These are phyloP conservation scores for Puccinia hordei DNA, from an alignment of 1,284 basidiomycete species.

Conservation along the genomic window DNA sequence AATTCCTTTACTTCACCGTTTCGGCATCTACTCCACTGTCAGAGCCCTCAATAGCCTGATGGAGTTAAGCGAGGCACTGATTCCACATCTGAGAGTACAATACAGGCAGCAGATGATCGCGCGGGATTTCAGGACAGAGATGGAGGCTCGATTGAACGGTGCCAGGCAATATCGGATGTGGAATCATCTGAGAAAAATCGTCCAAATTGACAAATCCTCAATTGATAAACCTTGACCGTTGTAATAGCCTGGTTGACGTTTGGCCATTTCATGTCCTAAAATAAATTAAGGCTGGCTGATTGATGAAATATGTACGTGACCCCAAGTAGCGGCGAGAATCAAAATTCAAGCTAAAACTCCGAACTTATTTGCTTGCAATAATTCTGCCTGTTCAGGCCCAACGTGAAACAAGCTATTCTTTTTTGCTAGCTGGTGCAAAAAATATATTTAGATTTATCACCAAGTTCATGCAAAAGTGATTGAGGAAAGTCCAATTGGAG, in stretches of 20 bases:
- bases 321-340: too few relatives aligned
- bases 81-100: neutral
- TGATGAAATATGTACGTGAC: too few relatives aligned
- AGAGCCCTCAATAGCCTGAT: neutral
- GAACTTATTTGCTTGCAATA: too few relatives aligned
- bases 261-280: too few relatives aligned
- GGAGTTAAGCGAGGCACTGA: conserved; percentile 6
- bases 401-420: too few relatives aligned
- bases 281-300: too few relatives aligned
- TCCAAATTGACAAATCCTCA: neutral
- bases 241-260: too few relatives aligned
- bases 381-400: too few relatives aligned
- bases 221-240: neutral
- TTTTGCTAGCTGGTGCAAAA: neutral
- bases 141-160: conserved; percentile 2
- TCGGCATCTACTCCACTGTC: neutral
- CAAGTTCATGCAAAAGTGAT: neutral
- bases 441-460: neutral
- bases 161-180: neutral
- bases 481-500: neutral
- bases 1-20: neutral
- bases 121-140: neutral
- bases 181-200: neutral
- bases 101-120: conserved; percentile 6
- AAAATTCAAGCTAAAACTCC: too few relatives aligned